Conservation (phyloP, 176 grass and related monocot species). For the Ensete glaucum region DNA sequence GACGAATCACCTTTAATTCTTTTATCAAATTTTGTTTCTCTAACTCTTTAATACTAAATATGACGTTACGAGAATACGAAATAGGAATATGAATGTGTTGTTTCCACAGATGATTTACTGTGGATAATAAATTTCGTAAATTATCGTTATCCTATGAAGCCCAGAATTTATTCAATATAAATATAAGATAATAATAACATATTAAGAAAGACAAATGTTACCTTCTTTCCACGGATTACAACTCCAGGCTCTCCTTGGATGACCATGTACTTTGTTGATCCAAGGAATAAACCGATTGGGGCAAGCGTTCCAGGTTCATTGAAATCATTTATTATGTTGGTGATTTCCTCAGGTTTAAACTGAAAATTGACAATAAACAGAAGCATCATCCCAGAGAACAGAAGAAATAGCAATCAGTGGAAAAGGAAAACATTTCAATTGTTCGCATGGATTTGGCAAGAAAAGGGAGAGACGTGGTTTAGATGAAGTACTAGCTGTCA, state of each 20-base stretch:
- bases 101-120: too few species aligned
- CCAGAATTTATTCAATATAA: not conserved
- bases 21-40: too few species aligned
- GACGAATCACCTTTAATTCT: too few species aligned
- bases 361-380: conserved; percentile 6
- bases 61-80: too few species aligned
- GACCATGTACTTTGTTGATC: conserved; percentile 56
- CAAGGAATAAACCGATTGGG: conserved; percentile 57
- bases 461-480: too few species aligned
- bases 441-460: too few species aligned
- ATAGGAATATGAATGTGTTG: too few species aligned
- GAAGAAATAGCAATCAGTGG: too few species aligned
- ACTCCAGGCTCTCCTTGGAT: conserved; percentile 58
- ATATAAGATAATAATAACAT: not conserved
- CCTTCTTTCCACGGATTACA: conserved; percentile 80
- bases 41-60: too few species aligned
- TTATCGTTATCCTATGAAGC: not conserved
- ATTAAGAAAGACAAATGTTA: not conserved
- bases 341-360: conserved; percentile 52
- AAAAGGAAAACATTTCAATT: too few species aligned
- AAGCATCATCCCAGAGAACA: too few species aligned
- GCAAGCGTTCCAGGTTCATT: conserved; percentile 64
- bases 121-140: not conserved
- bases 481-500: too few species aligned
- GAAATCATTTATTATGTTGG: conserved; percentile 70